Evolutionary conservation across 1,284 basidiomycete genomes (phyloP), one percentile per base, ranked within the genome.

Genomic region (Kalmanozyma brasiliensis): DNA sequence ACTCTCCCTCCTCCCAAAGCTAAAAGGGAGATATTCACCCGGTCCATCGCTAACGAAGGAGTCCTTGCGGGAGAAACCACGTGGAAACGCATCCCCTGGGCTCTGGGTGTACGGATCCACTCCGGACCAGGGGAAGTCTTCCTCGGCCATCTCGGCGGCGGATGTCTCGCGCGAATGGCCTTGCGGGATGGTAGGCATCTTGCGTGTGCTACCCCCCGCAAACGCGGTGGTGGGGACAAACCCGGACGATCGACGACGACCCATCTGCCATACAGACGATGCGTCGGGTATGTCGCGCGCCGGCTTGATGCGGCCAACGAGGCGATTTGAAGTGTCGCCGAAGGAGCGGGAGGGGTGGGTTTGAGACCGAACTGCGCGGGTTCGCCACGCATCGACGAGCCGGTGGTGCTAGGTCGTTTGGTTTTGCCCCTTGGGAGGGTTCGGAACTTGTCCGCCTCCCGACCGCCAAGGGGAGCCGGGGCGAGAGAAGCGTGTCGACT

Each of bases 121-220:
- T 1, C 47, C 59, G 0, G 23, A 17, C 49, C 60, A 63, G 1
- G 38, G 34, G 22, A 43, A 14, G 4, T 30, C 22, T 20, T 45
- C 45, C 20, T 49, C 47, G 8, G 46, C 49, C 13, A 38, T 35
- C 0, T 60, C 64, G 3, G 49, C 55, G 5, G 29, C 33, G 2
- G 65, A 63, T 1, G 59, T 43, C 20, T 68, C 59, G 16, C 59
- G 49, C 7, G 65, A 62, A 19, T 59, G 47, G 3, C 55, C 65
- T 13, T 68, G 65, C 2, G 53, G 65, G 17, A 59, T 68, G 8
- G 65, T 63, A 2, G 65, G 59, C 65, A 62, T 62, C 49, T 41
- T 62, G 0, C 53, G 16, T 4, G 57, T 46, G 0, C 46, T 40
- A 14, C 49, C 55, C 2, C 41, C 49, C 1, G 46, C 36, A 2